Conservation (phyloP, 2,329 filamentous ascomycete genomes). For the Fusarium mangiferae region DNA sequence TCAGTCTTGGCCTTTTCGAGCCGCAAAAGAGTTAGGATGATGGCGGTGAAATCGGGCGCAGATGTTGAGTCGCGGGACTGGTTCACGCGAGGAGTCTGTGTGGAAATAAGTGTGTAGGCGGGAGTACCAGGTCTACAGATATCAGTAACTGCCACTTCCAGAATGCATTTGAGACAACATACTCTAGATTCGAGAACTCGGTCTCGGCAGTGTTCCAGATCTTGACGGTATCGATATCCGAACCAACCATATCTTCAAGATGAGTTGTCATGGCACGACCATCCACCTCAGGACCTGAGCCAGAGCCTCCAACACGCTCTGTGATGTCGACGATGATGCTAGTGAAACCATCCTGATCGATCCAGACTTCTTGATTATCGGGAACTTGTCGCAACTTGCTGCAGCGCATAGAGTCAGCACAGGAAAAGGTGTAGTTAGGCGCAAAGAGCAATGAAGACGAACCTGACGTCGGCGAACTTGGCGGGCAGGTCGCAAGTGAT, state of each 20-base stretch:
- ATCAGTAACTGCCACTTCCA: conserved; percentile 14
- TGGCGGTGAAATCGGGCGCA: conserved; percentile 73
- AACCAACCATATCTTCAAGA: conserved; percentile 74
- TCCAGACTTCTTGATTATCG: conserved; percentile 92
- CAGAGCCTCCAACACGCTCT: conserved; percentile 74
- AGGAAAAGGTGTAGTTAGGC: not conserved
- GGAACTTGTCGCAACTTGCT: conserved; percentile 80
- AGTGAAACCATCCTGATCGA: conserved; percentile 84
- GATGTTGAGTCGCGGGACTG: conserved; percentile 49
- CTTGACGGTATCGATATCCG: conserved; percentile 70
- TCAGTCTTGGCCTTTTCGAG: conserved; percentile 82
- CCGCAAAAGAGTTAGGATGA: conserved; percentile 81
- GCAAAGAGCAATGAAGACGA: conserved; percentile 6
- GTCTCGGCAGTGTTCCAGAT: conserved; percentile 74
- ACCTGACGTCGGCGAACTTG: conserved; percentile 80
- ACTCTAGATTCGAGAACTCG: conserved; percentile 66
- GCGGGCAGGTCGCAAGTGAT: conserved; percentile 74
- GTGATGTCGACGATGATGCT: conserved; percentile 92
- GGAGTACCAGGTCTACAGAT: conserved; percentile 57
- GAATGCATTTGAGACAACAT: conserved; percentile 37
- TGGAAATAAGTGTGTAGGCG: conserved; percentile 76
- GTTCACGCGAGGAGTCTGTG: conserved; percentile 60
- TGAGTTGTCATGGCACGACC: conserved; percentile 76
- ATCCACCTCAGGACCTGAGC: conserved; percentile 68
- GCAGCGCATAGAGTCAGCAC: conserved; percentile 16